A percentile compares a stretch with the other conserved stretches of the same genome.
These are phyloP conservation scores for Linum usitatissimum DNA, from an alignment of 345 rosid species.

Conservation along the genomic window DNA sequence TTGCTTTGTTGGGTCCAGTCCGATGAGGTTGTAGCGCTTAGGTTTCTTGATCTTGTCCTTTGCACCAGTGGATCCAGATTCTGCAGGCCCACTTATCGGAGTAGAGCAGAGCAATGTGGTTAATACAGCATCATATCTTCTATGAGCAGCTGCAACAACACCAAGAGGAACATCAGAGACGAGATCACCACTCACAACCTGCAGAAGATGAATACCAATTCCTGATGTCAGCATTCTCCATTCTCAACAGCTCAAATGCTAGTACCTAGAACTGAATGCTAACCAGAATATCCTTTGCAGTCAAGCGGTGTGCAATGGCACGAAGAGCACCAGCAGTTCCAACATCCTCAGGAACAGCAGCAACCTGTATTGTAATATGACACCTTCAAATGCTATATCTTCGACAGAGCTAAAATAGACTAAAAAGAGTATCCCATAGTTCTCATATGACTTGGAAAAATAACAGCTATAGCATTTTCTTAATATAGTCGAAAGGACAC, in stretches of 20 bases:
- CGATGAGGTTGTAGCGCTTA: slow-evolving; percentile 59
- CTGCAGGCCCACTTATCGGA: slow-evolving; percentile 74
- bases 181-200: slow-evolving; percentile 97
- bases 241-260: slow-evolving; percentile 12
- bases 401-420: neutral
- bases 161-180: slow-evolving; percentile 95
- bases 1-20: slow-evolving; percentile 64
- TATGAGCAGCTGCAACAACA: slow-evolving; percentile 82
- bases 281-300: slow-evolving; percentile 88
- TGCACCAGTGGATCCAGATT: slow-evolving; percentile 54
- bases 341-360: slow-evolving; percentile 82
- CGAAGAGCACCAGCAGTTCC: slow-evolving; percentile 94
- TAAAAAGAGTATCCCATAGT: neutral
- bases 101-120: slow-evolving; percentile 83
- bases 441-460: neutral
- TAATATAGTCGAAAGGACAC: neutral
- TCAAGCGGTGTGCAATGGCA: slow-evolving; percentile 75
- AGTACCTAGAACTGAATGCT: slow-evolving; percentile 15
- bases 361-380: slow-evolving; percentile 43
- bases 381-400: neutral
- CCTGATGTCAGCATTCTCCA: slow-evolving; percentile 5
- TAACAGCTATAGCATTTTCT: neutral
- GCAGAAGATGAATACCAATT: slow-evolving; percentile 18
- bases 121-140: slow-evolving; percentile 79
- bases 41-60: slow-evolving; percentile 92